A percentile compares a stretch with the other conserved stretches of the same genome.
These are phyloP conservation scores for Raddia guianensis DNA, from an alignment of 176 grass and related monocot genomes.

Conservation along the genomic window DNA sequence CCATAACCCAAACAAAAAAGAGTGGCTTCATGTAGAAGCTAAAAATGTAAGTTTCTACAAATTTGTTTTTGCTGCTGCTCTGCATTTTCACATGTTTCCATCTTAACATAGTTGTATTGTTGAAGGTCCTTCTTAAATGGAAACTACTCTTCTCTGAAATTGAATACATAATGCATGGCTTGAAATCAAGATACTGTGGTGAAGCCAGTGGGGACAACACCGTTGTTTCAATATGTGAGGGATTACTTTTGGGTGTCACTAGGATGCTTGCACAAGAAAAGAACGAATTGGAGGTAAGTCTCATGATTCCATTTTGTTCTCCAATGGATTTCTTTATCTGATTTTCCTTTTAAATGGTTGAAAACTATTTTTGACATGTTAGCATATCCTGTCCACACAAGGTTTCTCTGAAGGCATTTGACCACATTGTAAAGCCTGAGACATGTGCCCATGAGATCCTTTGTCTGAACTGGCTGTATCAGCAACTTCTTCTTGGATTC, in stretches of 20 bases:
- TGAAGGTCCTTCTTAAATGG: slow-evolving; percentile 72
- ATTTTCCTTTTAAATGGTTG: slow-evolving; percentile 13
- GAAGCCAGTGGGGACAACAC: slow-evolving; percentile 18
- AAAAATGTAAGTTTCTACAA: slow-evolving; percentile 57
- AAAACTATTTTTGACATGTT: slow-evolving; percentile 17
- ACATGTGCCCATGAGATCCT: slow-evolving; percentile 56
- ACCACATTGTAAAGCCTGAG: slow-evolving; percentile 32
- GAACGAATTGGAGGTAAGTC: slow-evolving; percentile 66
- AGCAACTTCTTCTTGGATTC: slow-evolving; percentile 73
- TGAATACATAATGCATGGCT: slow-evolving; percentile 52
- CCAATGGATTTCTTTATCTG: neutral
- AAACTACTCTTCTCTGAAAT: slow-evolving; percentile 63
- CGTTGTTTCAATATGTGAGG: slow-evolving; percentile 41
- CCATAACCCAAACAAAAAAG: slow-evolving; percentile 55
- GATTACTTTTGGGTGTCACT: slow-evolving; percentile 56
- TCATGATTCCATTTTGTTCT: slow-evolving; percentile 19
- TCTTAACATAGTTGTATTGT: slow-evolving; percentile 46
- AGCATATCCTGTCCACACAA: slow-evolving; percentile 31
- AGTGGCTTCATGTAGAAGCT: slow-evolving; percentile 74
- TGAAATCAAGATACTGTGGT: slow-evolving; percentile 53
- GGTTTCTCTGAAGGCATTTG: slow-evolving; percentile 59
- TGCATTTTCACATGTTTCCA: slow-evolving; percentile 32
- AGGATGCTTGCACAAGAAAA: slow-evolving; percentile 65
- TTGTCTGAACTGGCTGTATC: slow-evolving; percentile 80
- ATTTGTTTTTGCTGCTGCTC: slow-evolving; percentile 9